These are phyloP conservation scores for Entomortierella lignicola DNA, from an alignment of 192 early-diverging fungal species.

Conservation along the genomic window DNA sequence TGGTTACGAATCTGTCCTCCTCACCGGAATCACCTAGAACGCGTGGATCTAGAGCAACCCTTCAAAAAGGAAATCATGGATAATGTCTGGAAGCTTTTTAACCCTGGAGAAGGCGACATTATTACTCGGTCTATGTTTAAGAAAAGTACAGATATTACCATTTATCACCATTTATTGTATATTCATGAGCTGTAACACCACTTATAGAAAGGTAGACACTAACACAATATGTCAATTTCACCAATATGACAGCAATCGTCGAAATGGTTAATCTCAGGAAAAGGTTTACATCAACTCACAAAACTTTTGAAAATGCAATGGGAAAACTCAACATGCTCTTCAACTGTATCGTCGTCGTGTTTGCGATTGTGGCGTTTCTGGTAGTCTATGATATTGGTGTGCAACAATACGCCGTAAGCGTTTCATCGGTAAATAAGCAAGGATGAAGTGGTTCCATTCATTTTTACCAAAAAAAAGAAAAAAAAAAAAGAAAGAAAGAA, in stretches of 20 bases:
- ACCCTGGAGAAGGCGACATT: slow-evolving; percentile 19
- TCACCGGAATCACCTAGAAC: slow-evolving; percentile 32
- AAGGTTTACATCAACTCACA: slow-evolving; percentile 43
- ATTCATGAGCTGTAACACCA: no score
- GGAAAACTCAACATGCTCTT: slow-evolving; percentile 44
- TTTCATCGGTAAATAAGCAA: slow-evolving; percentile 45
- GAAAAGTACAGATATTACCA: slow-evolving; percentile 22
- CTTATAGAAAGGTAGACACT: no score
- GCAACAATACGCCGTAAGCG: slow-evolving; percentile 44
- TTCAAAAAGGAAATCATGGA: slow-evolving; percentile 47
- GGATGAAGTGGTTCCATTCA: no score
- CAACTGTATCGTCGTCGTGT: slow-evolving; percentile 24
- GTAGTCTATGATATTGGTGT: slow-evolving; percentile 38
- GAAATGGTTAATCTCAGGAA: slow-evolving; percentile 47
- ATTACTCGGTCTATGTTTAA: slow-evolving; percentile 47
- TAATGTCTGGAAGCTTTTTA: slow-evolving; percentile 38
- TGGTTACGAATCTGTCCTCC: slow-evolving; percentile 35
- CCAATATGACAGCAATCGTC: slow-evolving; percentile 20
- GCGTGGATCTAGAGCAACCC: slow-evolving; percentile 25
- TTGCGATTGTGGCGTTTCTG: slow-evolving; percentile 33
- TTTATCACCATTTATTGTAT: no score
- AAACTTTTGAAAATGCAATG: slow-evolving; percentile 50
- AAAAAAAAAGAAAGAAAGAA: no score
- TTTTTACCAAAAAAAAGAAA: no score
- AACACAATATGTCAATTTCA: no score